Conservation (phyloP, 2,329 filamentous ascomycete genomes). For the Aureobasidium leucospermi region DNA sequence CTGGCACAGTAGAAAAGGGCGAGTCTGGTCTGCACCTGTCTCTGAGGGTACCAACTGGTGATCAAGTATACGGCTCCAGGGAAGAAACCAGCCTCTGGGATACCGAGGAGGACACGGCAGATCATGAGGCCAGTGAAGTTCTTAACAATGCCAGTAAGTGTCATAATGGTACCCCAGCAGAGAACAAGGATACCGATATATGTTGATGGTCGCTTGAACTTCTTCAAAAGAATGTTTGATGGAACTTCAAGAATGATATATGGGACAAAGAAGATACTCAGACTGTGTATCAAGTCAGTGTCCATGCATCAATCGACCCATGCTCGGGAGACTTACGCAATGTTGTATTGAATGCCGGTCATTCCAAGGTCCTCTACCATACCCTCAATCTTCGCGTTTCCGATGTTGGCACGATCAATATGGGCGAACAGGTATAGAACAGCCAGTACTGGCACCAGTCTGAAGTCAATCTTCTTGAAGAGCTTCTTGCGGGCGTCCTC, state of each 20-base stretch:
- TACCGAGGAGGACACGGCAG: slow-evolving; percentile 54
- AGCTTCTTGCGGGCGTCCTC: slow-evolving; percentile 33
- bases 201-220: slow-evolving; percentile 20
- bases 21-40: slow-evolving; percentile 19
- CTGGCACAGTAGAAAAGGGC: slow-evolving; percentile 20
- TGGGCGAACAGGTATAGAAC: slow-evolving; percentile 68
- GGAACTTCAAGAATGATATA: no score
- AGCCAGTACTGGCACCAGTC: slow-evolving; percentile 61
- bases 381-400: slow-evolving; percentile 58
- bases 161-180: slow-evolving; percentile 23
- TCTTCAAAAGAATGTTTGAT: no score
- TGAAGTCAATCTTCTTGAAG: slow-evolving; percentile 56
- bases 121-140: slow-evolving; percentile 25
- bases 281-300: slow-evolving; percentile 18
- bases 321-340: slow-evolving; percentile 17
- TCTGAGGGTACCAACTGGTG: slow-evolving; percentile 19
- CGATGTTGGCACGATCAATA: slow-evolving; percentile 65
- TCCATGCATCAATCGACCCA: slow-evolving; percentile 19
- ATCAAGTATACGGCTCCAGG: slow-evolving; percentile 30
- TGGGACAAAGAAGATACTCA: slow-evolving; percentile 27
- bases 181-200: slow-evolving; percentile 24
- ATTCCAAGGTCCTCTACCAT: slow-evolving; percentile 54
- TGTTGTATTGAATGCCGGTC: slow-evolving; percentile 57
- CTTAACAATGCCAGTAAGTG: slow-evolving; percentile 23
- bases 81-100: slow-evolving; percentile 63